Evolutionary conservation across 805 yeast genomes (phyloP), one percentile per base, ranked within the genome.

Genomic region (Cyberlindnera meyerae): DNA sequence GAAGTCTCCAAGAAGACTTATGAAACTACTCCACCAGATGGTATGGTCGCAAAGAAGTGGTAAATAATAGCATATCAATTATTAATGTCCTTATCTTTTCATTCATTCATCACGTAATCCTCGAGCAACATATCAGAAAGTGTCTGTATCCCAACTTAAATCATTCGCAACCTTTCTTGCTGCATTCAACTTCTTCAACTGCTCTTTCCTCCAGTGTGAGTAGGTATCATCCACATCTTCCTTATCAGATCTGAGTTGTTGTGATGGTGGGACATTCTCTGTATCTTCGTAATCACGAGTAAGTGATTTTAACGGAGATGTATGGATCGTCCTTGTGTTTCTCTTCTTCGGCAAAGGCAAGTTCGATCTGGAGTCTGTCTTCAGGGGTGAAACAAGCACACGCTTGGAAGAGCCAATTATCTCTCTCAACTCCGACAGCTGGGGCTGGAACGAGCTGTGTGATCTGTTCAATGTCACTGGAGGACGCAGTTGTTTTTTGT

Each of bases 1-100:
- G 95, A 87, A 42, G 97, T 94, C 2, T 67, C 75, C 26, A 67
- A 72, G 38, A 77, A 75, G 41, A 68, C 58, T 15, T 82, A 82
- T 29, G 55, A 54, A 14, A 45, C 48, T 9, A 15, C 44, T 29
- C 55, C 56, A 16, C 55, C 56, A 7, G 52, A 47, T 30, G 56
- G 54, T 2, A 20, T 51, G 42, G 54, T 46, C 27, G 49, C 46
- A 3, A 51, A 34, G 31, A 31, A 42, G 27, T 51, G 54, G 51
- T 40, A 18, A 38, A 15, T 11, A 21, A 24, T 12, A 31, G 21
- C 18, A 8, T 15, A 13, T 12, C n/a, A 5, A 13, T 18, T 18
- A 30, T 21, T 8, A 20, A 20, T 8, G 22, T 20, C 22, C 22
- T n/a, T n/a, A n/a, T n/a, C n/a, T n/a, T n/a, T n/a, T n/a, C n/a